Percentiles rank a stretch among this genome's conserved stretches.
Conservation (phyloP, 192 early-diverging fungal genomes). For the Mortierella hygrophila region DNA sequence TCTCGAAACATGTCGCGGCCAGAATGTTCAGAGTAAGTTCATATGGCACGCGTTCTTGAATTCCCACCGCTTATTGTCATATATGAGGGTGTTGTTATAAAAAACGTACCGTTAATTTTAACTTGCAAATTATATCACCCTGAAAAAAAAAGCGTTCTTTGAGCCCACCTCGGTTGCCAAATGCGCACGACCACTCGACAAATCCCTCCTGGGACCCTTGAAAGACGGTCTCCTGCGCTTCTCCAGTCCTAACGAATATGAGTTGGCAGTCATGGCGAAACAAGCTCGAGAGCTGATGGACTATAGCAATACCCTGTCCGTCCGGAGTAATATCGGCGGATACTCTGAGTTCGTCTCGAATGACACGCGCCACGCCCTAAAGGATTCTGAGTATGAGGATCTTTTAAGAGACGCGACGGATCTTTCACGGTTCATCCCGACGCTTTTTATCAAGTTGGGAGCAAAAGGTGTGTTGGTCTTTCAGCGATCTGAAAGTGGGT, state of each 20-base stretch:
- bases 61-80: neutral
- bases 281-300: constrained; percentile 43
- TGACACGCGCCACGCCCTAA: neutral
- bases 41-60: constrained; percentile 4
- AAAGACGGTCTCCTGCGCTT: constrained; percentile 57
- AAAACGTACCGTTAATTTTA: neutral
- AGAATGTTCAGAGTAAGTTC: constrained; percentile 58
- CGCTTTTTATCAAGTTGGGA: constrained; percentile 79
- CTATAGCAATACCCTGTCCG: neutral
- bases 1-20: constrained; percentile 46
- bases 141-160: constrained; percentile 69
- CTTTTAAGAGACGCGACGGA: constrained; percentile 45
- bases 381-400: neutral
- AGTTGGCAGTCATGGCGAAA: constrained; percentile 72
- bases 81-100: neutral
- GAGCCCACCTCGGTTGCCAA: constrained; percentile 96
- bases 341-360: neutral
- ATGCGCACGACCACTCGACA: constrained; percentile 62
- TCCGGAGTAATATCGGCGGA: neutral
- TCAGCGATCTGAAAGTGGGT: constrained; percentile 18
- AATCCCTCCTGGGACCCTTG: constrained; percentile 30
- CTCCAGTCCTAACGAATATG: constrained; percentile 81
- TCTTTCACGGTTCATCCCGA: constrained; percentile 66
- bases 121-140: no score
- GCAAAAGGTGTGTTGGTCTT: constrained; percentile 65